Evolutionary conservation across 1,284 basidiomycete genomes (phyloP).

Genomic region (Tetrapyrgos nigripes): DNA sequence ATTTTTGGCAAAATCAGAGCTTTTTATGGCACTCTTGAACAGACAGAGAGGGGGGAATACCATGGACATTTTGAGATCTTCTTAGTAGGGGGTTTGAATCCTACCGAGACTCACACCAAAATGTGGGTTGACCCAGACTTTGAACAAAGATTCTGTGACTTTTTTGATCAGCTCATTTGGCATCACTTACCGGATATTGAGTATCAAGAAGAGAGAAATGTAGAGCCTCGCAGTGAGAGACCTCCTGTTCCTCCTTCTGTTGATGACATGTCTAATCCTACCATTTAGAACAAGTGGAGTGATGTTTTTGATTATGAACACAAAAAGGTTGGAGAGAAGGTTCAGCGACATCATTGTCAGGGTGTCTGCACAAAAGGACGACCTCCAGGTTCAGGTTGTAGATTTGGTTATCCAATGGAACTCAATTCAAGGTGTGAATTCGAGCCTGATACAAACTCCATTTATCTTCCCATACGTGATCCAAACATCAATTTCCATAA

Average conservation of each 20-base stretch:
- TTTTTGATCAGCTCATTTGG: conserved; percentile 10
- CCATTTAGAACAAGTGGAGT: not conserved
- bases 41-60: conserved; percentile 33
- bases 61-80: conserved; percentile 41
- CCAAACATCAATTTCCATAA: conserved; percentile 34
- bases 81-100: conserved; percentile 31
- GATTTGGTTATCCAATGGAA: conserved; percentile 25
- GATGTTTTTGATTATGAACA: not conserved
- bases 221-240: conserved; percentile 4
- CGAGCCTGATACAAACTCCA: conserved; percentile 26
- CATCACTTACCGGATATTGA: conserved; percentile 10
- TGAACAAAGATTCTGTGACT: conserved; percentile 9
- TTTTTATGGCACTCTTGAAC: conserved; percentile 37
- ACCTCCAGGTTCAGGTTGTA: conserved; percentile 23
- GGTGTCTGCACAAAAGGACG: conserved; percentile 29
- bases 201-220: not conserved
- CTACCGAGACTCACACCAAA: conserved; percentile 20
- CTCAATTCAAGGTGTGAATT: conserved; percentile 18
- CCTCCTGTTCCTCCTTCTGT: not conserved
- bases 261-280: not conserved
- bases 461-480: conserved; percentile 24
- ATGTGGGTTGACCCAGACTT: conserved; percentile 9
- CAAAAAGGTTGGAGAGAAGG: conserved; percentile 14
- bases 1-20: conserved; percentile 30
- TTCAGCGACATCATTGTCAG: conserved; percentile 25